These are phyloP conservation scores for Kodamaea sp. DNA, from an alignment of 1,139 yeast species.

Conservation along the genomic window DNA sequence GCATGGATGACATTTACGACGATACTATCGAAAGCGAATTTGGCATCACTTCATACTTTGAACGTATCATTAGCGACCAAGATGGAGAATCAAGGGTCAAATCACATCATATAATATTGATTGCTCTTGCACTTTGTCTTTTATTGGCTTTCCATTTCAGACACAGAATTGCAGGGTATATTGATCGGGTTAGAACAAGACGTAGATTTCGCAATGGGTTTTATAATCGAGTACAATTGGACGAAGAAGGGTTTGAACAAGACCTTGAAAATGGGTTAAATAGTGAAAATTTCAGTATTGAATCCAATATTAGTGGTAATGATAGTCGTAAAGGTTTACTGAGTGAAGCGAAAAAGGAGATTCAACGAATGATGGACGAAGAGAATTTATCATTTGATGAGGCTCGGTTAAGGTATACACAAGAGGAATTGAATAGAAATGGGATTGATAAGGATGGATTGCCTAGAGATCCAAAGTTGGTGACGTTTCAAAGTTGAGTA, in stretches of 20 bases:
- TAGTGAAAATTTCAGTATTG: slow-evolving; percentile 57
- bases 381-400: slow-evolving; percentile 57
- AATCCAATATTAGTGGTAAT: slow-evolving; percentile 38
- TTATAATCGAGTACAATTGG: slow-evolving; percentile 4
- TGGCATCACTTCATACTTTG: too few relatives aligned
- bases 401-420: slow-evolving; percentile 58
- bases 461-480: slow-evolving; percentile 40
- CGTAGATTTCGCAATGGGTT: slow-evolving; percentile 7
- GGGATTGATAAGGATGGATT: slow-evolving; percentile 47
- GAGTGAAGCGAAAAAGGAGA: slow-evolving; percentile 48
- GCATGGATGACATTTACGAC: too few relatives aligned
- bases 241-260: slow-evolving; percentile 34
- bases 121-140: not conserved
- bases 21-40: too few relatives aligned
- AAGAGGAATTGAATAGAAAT: slow-evolving; percentile 44
- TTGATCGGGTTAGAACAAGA: slow-evolving; percentile 15
- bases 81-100: too few relatives aligned
- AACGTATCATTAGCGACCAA: too few relatives aligned
- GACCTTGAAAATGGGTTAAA: slow-evolving; percentile 67
- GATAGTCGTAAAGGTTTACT: slow-evolving; percentile 65
- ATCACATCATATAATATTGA: too few relatives aligned
- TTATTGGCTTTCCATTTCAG: slow-evolving; percentile 14
- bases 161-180: slow-evolving; percentile 13
- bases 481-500: slow-evolving; percentile 23
- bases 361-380: slow-evolving; percentile 52